These are phyloP conservation scores for Euptelea pleiosperma DNA, from an alignment of 164 flowering plant species.

Conservation along the genomic window DNA sequence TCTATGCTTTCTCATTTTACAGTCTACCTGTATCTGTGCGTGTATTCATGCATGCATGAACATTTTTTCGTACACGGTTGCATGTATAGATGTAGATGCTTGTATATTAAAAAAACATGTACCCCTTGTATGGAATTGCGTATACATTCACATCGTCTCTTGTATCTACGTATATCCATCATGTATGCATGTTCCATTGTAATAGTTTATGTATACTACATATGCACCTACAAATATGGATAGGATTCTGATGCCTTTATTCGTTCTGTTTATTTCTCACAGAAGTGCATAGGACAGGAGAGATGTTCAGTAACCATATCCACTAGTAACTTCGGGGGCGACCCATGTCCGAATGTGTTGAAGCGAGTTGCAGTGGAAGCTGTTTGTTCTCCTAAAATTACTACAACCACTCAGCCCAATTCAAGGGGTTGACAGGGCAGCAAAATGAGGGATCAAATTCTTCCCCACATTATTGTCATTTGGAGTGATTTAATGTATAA, in stretches of 20 bases:
- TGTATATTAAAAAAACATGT: background rate
- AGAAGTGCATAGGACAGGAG: conserved; percentile 78
- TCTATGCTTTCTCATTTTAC: background rate
- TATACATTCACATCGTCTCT: background rate
- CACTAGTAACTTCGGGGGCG: conserved; percentile 68
- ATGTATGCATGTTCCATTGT: background rate
- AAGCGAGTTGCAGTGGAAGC: conserved; percentile 91
- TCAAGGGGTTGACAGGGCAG: conserved; percentile 13
- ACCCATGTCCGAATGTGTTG: conserved; percentile 87
- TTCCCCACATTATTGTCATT: background rate
- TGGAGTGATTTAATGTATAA: conserved; percentile 13
- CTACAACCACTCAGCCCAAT: conserved; percentile 21
- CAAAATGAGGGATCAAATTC: background rate
- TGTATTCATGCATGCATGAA: background rate
- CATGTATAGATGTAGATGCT: background rate
- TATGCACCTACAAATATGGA: background rate
- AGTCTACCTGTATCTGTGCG: background rate
- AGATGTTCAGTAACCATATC: conserved; percentile 76
- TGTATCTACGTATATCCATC: background rate
- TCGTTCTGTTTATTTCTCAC: conserved; percentile 16
- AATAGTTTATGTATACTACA: no score
- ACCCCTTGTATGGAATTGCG: background rate
- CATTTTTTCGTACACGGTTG: background rate
- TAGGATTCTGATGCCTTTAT: background rate
- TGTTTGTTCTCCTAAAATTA: conserved; percentile 41